Evolutionary conservation across 2,329 filamentous ascomycete species (phyloP).

Genomic region (Lecanicillium sp.): DNA sequence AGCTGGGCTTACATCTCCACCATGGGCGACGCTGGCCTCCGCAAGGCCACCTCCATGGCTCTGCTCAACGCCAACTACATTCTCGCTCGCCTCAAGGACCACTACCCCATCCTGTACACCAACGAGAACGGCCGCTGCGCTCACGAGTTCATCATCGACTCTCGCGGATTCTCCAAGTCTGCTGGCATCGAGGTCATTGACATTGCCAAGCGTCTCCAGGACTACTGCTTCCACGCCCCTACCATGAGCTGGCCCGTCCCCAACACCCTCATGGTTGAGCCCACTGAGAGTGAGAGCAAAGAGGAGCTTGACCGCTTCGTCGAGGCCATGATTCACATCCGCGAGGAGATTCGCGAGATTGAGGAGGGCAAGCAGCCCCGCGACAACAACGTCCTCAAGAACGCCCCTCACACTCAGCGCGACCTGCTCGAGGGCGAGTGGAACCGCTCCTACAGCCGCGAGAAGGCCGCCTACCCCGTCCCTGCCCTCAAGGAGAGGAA

Average conservation of each 20-base stretch:
- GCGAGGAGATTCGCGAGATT: slow-evolving; percentile 73
- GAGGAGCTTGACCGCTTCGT: slow-evolving; percentile 91
- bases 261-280: slow-evolving; percentile 97
- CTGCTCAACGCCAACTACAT: slow-evolving; percentile 98
- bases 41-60: slow-evolving; percentile 83
- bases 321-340: slow-evolving; percentile 80
- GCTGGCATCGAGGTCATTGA: slow-evolving; percentile 87
- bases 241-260: slow-evolving; percentile 96
- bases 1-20: slow-evolving; percentile 92
- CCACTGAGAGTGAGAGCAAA: slow-evolving; percentile 88
- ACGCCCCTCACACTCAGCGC: slow-evolving; percentile 75
- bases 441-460: slow-evolving; percentile 72
- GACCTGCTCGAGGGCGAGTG: slow-evolving; percentile 69
- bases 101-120: slow-evolving; percentile 91
- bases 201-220: slow-evolving; percentile 91
- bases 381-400: slow-evolving; percentile 79
- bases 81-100: slow-evolving; percentile 72
- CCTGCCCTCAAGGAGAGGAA: slow-evolving; percentile 86
- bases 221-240: slow-evolving; percentile 94
- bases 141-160: slow-evolving; percentile 94
- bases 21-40: slow-evolving; percentile 76
- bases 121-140: slow-evolving; percentile 83
- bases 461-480: slow-evolving; percentile 81
- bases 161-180: slow-evolving; percentile 74
- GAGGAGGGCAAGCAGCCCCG: slow-evolving; percentile 71